Percentiles rank a stretch among this genome's conserved stretches.
Evolutionary conservation across 306 rosid genomes (phyloP).

Genomic region (Vigna radiata): DNA sequence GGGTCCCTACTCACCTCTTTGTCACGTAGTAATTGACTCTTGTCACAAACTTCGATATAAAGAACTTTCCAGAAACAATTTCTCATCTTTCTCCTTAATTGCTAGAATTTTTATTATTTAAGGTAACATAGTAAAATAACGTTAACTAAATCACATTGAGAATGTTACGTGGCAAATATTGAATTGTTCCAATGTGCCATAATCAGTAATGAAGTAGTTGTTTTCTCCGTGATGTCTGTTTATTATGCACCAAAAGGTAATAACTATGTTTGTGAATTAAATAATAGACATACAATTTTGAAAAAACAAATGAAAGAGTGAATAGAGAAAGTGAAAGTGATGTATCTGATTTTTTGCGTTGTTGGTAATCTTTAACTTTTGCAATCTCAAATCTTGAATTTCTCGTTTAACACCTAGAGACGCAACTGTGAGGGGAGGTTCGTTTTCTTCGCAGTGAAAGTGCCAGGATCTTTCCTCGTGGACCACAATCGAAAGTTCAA

Average conservation of each 20-base stretch:
- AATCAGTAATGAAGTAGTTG: background rate
- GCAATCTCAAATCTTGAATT: slow-evolving; percentile 29
- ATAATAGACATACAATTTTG: background rate
- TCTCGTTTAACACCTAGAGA: slow-evolving; percentile 29
- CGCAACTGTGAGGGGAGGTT: background rate
- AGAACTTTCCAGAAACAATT: slow-evolving; percentile 29
- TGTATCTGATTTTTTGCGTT: slow-evolving; percentile 19
- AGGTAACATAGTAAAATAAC: background rate
- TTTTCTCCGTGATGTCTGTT: background rate
- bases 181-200: background rate
- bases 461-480: slow-evolving; percentile 42
- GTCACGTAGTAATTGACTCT: slow-evolving; percentile 8
- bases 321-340: slow-evolving; percentile 36
- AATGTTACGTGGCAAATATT: background rate
- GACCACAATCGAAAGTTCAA: slow-evolving; percentile 28
- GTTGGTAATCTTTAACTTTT: background rate
- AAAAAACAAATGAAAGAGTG: background rate
- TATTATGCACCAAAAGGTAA: background rate
- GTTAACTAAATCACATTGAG: background rate
- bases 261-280: background rate
- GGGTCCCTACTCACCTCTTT: background rate
- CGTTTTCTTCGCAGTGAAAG: slow-evolving; percentile 17
- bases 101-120: background rate
- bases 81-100: slow-evolving; percentile 15
- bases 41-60: slow-evolving; percentile 20